Evolutionary conservation across 805 yeast genomes (phyloP), one percentile per base, ranked within the genome.

Genomic region (Lipomyces kockii): DNA sequence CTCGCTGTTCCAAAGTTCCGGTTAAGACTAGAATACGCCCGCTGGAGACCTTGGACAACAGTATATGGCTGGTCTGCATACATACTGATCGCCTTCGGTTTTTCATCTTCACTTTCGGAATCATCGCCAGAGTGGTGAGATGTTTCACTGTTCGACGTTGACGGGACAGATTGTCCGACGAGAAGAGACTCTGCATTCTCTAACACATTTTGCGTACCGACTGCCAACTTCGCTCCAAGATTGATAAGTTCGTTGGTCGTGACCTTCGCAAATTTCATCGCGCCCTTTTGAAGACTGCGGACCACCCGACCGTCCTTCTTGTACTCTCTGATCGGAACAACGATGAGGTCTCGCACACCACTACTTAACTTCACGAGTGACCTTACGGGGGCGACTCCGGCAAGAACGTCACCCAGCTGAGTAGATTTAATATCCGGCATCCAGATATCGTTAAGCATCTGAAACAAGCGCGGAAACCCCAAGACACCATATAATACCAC

Each of bases 11-110:
- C 78, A 51, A 91, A 79, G 73, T 92, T 92, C 66, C 83, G 82
- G 11, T 89, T 93, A 55, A 93, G 76, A 2, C 96, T 86, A 60
- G 81, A 81, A 76, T 89, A 90, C 0, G 97, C 97, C n/a, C 83
- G 83, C 66, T 82, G 83, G 17, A 93, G 76, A 0, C 98, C 98
- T 71, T 88, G 88, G 68, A 84, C 85, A 29, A 90, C 76, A 64
- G 84, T 86, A 12, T 80, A 80, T 0, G 98, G 98, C 76, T 91
- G 98, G 74, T 91, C 86, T 0, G 97, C 91, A 77, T 92, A 92
- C 25, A 90, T 81, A 78, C 96, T 90, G 3, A 89, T 82, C 12
- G 81, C 78, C 64, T 79, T 82, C 63, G 65, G 68, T 27, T 76
- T 76, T 43, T 79, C 80, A 57, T 80, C 81, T 22, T 75, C 79